Conservation (phyloP, 306 rosid genomes). For the Cucurbita argyrosperma region DNA sequence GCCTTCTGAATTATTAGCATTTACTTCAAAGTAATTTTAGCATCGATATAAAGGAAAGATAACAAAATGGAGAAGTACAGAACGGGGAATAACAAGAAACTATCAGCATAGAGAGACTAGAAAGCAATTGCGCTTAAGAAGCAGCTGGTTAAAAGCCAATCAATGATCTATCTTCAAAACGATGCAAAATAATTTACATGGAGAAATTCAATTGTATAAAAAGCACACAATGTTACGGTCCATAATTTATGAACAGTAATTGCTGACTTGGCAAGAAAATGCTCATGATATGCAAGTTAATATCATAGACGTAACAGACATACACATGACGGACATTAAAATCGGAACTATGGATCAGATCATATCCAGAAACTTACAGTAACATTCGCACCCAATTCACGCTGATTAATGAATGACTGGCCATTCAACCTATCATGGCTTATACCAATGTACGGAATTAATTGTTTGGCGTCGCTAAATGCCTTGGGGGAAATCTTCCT, state of each 20-base stretch:
- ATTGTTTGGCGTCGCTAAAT: constrained; percentile 52
- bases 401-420: constrained; percentile 61
- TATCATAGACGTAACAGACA: not conserved
- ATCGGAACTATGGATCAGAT: not conserved
- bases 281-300: not conserved
- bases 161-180: not conserved
- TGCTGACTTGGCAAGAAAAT: not conserved
- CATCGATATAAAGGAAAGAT: not conserved
- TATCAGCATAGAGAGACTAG: not conserved
- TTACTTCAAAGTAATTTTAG: not conserved
- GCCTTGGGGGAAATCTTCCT: constrained; percentile 45
- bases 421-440: constrained; percentile 83
- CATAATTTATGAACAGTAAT: not conserved
- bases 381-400: constrained; percentile 52
- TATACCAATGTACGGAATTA: constrained; percentile 66
- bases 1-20: not conserved
- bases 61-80: not conserved
- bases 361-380: constrained; percentile 55
- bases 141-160: not conserved
- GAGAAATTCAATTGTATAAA: not conserved
- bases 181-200: not conserved
- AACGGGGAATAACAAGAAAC: not conserved
- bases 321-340: not conserved
- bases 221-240: not conserved
- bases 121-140: not conserved